Conservation (phyloP, 2,329 filamentous ascomycete species). For the Penicillium italicum region DNA sequence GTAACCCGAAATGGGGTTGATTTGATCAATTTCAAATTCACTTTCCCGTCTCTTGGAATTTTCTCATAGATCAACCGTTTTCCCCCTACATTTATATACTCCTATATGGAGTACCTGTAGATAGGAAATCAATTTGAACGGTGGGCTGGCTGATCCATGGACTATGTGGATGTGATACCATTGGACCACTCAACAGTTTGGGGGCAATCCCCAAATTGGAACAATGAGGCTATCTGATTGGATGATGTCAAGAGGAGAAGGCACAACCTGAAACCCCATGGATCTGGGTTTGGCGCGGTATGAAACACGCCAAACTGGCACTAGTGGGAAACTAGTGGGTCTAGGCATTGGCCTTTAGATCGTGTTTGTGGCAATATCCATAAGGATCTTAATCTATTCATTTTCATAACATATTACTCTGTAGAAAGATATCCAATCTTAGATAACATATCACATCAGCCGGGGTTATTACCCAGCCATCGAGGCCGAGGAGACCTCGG, state of each 20-base stretch:
- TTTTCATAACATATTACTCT: no score
- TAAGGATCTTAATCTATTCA: background rate
- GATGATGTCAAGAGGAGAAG: background rate
- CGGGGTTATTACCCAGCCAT: background rate
- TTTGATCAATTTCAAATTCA: background rate
- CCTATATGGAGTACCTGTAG: no score
- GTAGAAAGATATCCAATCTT: no score
- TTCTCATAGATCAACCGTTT: no score
- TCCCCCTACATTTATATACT: no score
- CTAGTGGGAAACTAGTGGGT: conserved; percentile 22
- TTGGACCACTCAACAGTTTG: background rate
- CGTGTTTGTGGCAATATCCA: background rate
- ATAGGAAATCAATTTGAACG: conserved; percentile 13
- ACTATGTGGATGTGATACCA: background rate
- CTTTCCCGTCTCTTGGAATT: background rate
- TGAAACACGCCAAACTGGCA: conserved; percentile 31
- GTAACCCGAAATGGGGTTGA: background rate
- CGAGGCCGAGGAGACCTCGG: background rate
- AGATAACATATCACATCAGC: background rate
- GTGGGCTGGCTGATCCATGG: conserved; percentile 17
- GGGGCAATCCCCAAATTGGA: background rate
- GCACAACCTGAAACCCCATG: conserved; percentile 28
- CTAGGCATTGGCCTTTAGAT: conserved; percentile 4
- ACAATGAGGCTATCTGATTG: background rate
- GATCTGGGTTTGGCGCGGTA: conserved; percentile 16